Base-by-base conservation (phyloP, 2,329 filamentous ascomycete genomes). In the Botryotinia narcissicola region DNA sequence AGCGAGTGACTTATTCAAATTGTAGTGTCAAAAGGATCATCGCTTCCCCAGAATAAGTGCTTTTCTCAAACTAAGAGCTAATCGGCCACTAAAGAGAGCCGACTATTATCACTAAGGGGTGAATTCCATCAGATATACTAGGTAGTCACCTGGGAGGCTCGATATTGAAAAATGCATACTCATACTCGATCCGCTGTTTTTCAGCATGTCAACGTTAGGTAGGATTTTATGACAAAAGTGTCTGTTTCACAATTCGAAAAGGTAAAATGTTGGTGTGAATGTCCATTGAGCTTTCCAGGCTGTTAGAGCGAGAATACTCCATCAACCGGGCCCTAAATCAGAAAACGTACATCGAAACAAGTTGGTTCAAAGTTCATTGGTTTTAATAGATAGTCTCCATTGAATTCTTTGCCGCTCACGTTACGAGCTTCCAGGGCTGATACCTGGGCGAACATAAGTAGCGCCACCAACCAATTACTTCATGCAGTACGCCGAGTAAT, bases 401-500 rank as follows among this genome's bases (percentile, higher is more conserved):
- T 40, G 25, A 12, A 40, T 37, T 48, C n/a, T 51, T n/a, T 67
- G 22, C 18, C 44, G 37, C 32, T 20, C 37, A 54, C 14, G 9
- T 54, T 48, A 54, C 25, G 32, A 68, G 25, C 35, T 35, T 29
- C 7, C 29, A 44, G 42, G 40, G 42, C 48, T 42, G n/a, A 42
- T 9, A 37, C 48, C 5, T 18, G 48, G 32, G 40, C 18, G 9
- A 68, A 42, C n/a, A 46, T 37, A 57, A 7, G 4, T 22, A 25
- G 32, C 18, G 18, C 40, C 32, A 60, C n/a, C 2, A 67, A 57
- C 29, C 7, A 66, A 57, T 66, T 48, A 59, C 37, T 67, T 51
- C 46, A 66, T 67, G 68, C 20, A 37, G 22, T 64, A 63, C 37
- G 40, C 54, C n/a, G 66, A 69, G 48, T 57, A 44, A 62, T 32